Base-by-base conservation (phyloP, 75 land plant species). In the Picea sitchensis region DNA sequence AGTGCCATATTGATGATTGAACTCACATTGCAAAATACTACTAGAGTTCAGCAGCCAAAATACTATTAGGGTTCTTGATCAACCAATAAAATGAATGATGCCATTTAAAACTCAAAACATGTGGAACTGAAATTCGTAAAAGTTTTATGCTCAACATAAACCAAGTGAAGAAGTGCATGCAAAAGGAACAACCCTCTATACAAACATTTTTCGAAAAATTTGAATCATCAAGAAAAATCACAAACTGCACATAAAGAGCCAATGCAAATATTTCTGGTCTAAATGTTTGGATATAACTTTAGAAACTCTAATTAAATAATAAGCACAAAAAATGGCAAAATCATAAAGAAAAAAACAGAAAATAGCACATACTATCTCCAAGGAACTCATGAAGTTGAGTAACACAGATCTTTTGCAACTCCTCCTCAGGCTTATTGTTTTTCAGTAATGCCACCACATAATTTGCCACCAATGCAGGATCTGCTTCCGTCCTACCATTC, bases 351-450 rank as follows among this genome's bases (percentile, higher is more conserved):
- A 71, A 73, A 34, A 31, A 57, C 59, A 44, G 26, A 75, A 58
- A 58, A 31, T 23, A 32, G 58, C 58, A 82, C 82, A 65, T 84
- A 91, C 92, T 83, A 44, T 88, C 84, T n/a, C n/a, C n/a, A n/a
- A n/a, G n/a, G n/a, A n/a, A n/a, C n/a, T n/a, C n/a, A n/a, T n/a
- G n/a, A n/a, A n/a, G n/a, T n/a, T n/a, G n/a, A n/a, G n/a, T n/a
- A n/a, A n/a, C n/a, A n/a, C n/a, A n/a, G n/a, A n/a, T n/a, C n/a
- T n/a, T n/a, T n/a, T n/a, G n/a, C n/a, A n/a, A n/a, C n/a, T n/a
- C n/a, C n/a, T n/a, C n/a, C n/a, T n/a, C n/a, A n/a, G n/a, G n/a
- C n/a, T n/a, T n/a, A n/a, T n/a, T n/a, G n/a, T n/a, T n/a, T n/a
- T n/a, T n/a, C n/a, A n/a, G n/a, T n/a, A n/a, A n/a, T n/a, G n/a